Evolutionary conservation across 2,329 filamentous ascomycete species (phyloP).

Genomic region (Aspergillus sp.): DNA sequence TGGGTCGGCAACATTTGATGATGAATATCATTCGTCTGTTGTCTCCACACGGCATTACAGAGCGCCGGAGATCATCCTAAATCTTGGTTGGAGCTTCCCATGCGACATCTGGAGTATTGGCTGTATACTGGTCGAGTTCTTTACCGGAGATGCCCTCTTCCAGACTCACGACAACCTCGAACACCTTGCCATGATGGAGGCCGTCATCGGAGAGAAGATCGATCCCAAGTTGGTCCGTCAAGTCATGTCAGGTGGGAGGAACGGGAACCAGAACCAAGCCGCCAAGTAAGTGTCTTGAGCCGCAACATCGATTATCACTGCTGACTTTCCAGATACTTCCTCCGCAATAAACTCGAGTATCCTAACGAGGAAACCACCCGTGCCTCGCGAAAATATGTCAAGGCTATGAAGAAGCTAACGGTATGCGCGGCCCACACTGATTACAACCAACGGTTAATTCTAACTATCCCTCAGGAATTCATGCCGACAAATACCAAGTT

Average conservation of each 20-base stretch:
- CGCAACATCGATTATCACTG: slow-evolving; percentile 16
- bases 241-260: slow-evolving; percentile 54
- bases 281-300: slow-evolving; percentile 54
- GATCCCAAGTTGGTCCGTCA: slow-evolving; percentile 60
- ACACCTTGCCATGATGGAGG: slow-evolving; percentile 72
- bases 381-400: slow-evolving; percentile 68
- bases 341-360: slow-evolving; percentile 62
- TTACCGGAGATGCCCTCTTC: slow-evolving; percentile 70
- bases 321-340: slow-evolving; percentile 58
- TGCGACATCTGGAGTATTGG: slow-evolving; percentile 74
- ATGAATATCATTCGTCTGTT: slow-evolving; percentile 70
- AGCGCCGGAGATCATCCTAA: slow-evolving; percentile 70
- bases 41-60: slow-evolving; percentile 70
- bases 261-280: slow-evolving; percentile 57
- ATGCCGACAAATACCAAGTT: slow-evolving; percentile 64
- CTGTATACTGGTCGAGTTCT: slow-evolving; percentile 71
- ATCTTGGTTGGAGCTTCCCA: slow-evolving; percentile 69
- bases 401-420: slow-evolving; percentile 67
- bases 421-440: slow-evolving; percentile 45
- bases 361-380: slow-evolving; percentile 66
- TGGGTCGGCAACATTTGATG: slow-evolving; percentile 69
- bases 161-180: slow-evolving; percentile 72
- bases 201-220: slow-evolving; percentile 61
- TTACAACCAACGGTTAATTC: slow-evolving; percentile 5
- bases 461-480: slow-evolving; percentile 57